Percentiles rank a stretch among this genome's conserved stretches.
These are phyloP conservation scores for Deinandra increscens DNA, from an alignment of 129 eudicot species.

Conservation along the genomic window DNA sequence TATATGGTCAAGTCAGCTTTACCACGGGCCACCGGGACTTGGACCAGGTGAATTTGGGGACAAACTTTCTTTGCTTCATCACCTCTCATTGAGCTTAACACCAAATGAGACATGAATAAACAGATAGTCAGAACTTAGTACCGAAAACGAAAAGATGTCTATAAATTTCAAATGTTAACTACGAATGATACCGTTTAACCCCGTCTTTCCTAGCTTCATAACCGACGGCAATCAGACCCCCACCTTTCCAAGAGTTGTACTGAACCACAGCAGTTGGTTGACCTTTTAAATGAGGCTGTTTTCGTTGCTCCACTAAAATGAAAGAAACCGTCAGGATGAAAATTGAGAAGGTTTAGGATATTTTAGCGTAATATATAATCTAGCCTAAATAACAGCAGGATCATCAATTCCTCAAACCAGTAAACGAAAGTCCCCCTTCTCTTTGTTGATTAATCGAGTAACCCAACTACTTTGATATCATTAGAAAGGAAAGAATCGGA, in stretches of 20 bases:
- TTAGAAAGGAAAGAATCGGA: too few species aligned
- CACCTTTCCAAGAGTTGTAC: constrained; percentile 96
- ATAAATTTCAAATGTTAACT: constrained; percentile 6
- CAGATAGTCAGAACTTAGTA: not conserved
- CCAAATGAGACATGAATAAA: not conserved
- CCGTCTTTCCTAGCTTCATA: constrained; percentile 90
- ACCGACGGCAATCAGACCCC: constrained; percentile 89
- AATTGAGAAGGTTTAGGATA: not conserved
- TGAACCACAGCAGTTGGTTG: constrained; percentile 94
- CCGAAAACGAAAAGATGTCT: not conserved
- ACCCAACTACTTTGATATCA: too few species aligned
- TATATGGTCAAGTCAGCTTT: constrained; percentile 88
- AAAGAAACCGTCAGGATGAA: constrained; percentile 2
- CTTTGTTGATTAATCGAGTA: not conserved
- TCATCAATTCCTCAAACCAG: not conserved
- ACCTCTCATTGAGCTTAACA: constrained; percentile 87
- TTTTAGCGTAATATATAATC: too few species aligned
- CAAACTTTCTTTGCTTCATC: constrained; percentile 87
- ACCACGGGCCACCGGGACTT: constrained; percentile 92
- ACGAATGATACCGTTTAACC: constrained; percentile 66
- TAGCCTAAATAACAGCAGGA: not conserved
- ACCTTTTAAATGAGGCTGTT: constrained; percentile 70
- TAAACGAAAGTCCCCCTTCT: not conserved
- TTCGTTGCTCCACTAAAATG: constrained; percentile 81
- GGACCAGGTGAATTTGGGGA: constrained; percentile 82